Evolutionary conservation across 192 early-diverging fungal species (phyloP).

Genomic region (Cetraspora pellucida): DNA sequence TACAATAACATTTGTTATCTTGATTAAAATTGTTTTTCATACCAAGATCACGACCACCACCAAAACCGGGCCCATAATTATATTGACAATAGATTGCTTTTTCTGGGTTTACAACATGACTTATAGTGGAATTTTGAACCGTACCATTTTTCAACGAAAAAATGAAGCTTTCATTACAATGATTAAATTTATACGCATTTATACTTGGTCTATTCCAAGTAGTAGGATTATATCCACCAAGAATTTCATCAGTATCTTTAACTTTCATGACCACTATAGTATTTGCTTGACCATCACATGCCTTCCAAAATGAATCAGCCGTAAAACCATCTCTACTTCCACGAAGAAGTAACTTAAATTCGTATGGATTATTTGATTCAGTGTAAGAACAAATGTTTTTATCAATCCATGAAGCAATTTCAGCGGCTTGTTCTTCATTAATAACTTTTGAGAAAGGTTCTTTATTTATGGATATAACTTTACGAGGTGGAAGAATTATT

Average conservation of each 20-base stretch:
- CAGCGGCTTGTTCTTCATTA: too few relatives aligned
- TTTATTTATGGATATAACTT: too few relatives aligned
- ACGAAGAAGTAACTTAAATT: background rate
- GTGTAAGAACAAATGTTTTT: background rate
- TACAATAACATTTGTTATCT: too few relatives aligned
- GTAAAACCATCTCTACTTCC: background rate
- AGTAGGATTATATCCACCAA: constrained; percentile 12
- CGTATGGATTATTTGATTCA: background rate
- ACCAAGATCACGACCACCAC: background rate
- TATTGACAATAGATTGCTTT: background rate
- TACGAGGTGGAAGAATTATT: too few relatives aligned
- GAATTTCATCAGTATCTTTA: background rate
- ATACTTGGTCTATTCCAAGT: background rate
- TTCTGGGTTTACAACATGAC: background rate
- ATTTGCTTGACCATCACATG: background rate
- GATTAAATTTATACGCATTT: background rate
- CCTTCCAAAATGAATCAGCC: background rate
- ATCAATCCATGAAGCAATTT: background rate
- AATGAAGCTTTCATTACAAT: background rate
- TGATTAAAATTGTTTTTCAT: too few relatives aligned
- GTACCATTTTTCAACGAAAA: background rate
- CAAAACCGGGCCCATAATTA: background rate
- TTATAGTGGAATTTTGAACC: background rate
- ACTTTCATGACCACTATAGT: background rate
- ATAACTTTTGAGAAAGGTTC: too few relatives aligned